Percentiles rank a stretch among this genome's conserved stretches.
These are phyloP conservation scores for Leccinum pellstonianum DNA, from an alignment of 768 basidiomycete species.

Conservation along the genomic window DNA sequence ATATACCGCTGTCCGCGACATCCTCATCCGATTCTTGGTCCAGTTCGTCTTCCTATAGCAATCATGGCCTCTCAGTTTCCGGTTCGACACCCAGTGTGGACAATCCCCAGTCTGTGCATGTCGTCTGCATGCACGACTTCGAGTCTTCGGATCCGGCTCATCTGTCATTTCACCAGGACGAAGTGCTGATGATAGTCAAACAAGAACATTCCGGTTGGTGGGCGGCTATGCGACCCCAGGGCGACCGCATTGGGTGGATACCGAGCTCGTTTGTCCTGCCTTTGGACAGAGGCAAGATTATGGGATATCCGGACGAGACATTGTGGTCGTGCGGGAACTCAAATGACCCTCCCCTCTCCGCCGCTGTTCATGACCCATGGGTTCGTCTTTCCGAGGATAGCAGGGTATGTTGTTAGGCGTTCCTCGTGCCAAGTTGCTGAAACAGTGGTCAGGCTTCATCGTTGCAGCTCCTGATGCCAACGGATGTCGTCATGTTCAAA, in stretches of 20 bases:
- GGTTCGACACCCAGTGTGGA: constrained; percentile 34
- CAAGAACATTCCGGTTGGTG: constrained; percentile 78
- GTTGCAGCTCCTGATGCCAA: constrained; percentile 20
- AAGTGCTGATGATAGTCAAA: constrained; percentile 66
- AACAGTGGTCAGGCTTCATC: constrained; percentile 14
- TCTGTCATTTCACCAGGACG: constrained; percentile 61
- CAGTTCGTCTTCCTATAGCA: constrained; percentile 18
- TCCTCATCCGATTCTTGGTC: constrained; percentile 35
- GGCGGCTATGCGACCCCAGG: constrained; percentile 63
- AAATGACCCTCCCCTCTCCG: constrained; percentile 12
- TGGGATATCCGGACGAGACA: constrained; percentile 50
- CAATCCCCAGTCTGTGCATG: constrained; percentile 35
- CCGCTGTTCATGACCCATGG: constrained; percentile 18
- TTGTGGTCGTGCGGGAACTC: constrained; percentile 29
- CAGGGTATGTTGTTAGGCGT: constrained; percentile 11
- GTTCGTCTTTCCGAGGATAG: constrained; percentile 20
- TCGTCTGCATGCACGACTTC: constrained; percentile 69
- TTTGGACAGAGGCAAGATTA: constrained; percentile 34
- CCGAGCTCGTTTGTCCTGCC: constrained; percentile 67
- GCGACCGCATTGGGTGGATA: constrained; percentile 67
- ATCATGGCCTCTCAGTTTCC: constrained; percentile 5
- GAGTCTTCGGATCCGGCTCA: constrained; percentile 58
- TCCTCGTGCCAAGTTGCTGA: constrained; percentile 8
- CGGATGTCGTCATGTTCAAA: constrained; percentile 15
- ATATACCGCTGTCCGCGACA: constrained; percentile 35